Conservation (phyloP, 2,329 filamentous ascomycete species). For the Ceratocystis alfenasii region DNA sequence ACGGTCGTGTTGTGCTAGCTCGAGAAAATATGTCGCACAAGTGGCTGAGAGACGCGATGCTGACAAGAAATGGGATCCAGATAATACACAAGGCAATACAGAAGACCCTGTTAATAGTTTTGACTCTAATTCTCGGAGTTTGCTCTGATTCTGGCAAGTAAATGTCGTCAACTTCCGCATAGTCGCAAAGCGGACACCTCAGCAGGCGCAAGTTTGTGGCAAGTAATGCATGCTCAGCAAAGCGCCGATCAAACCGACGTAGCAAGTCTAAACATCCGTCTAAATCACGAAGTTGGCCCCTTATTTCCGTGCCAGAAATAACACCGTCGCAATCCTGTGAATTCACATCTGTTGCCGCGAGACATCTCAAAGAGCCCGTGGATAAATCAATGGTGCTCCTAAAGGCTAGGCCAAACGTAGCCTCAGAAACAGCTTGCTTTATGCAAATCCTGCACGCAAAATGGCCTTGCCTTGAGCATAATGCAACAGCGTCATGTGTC, state of each 20-base stretch:
- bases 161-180: constrained; percentile 75
- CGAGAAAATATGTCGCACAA: neutral
- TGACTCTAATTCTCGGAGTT: neutral
- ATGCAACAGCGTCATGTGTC: neutral
- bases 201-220: constrained; percentile 64
- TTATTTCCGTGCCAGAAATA: neutral
- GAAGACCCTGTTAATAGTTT: neutral
- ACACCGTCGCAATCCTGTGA: neutral
- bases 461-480: constrained; percentile 42
- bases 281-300: neutral
- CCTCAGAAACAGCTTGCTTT: constrained; percentile 68
- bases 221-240: constrained; percentile 63
- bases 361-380: constrained; percentile 64
- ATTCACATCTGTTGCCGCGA: constrained; percentile 29
- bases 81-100: neutral
- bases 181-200: constrained; percentile 80
- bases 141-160: constrained; percentile 35
- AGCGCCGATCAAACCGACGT: constrained; percentile 62
- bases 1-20: neutral
- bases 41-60: neutral
- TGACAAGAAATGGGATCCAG: neutral
- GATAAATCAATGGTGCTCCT: constrained; percentile 62
- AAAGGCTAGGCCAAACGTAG: constrained; percentile 89
- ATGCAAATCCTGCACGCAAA: constrained; percentile 75
- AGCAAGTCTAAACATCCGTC: constrained; percentile 42